Conservation (phyloP, 805 yeast genomes). For the Torulaspora gathmanii region DNA sequence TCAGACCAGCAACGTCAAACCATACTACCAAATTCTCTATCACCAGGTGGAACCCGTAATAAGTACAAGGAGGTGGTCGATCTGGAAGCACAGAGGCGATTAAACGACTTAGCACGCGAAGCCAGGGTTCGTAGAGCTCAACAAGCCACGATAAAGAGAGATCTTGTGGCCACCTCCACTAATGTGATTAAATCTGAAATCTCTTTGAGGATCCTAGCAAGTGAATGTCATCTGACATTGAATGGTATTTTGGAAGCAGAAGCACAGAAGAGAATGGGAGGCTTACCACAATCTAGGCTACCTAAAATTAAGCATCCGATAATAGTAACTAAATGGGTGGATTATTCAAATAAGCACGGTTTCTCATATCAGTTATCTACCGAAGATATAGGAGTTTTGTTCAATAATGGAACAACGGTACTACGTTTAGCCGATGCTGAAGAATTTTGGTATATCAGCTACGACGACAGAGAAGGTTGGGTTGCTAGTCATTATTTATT, state of each 20-base stretch:
- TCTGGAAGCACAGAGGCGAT: slow-evolving; percentile 33
- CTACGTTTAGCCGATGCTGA: slow-evolving; percentile 62
- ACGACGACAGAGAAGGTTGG: slow-evolving; percentile 50
- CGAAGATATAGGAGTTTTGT: slow-evolving; percentile 84
- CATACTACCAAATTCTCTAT: slow-evolving; percentile 79
- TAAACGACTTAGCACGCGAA: slow-evolving; percentile 35
- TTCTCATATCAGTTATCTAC: slow-evolving; percentile 88
- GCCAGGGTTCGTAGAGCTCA: slow-evolving; percentile 36
- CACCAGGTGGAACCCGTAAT: slow-evolving; percentile 86
- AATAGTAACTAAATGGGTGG: slow-evolving; percentile 94
- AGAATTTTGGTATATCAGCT: slow-evolving; percentile 59
- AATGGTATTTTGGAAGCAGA: slow-evolving; percentile 44
- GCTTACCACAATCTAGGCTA: slow-evolving; percentile 31
- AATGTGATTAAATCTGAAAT: slow-evolving; percentile 37
- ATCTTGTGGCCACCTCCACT: slow-evolving; percentile 35
- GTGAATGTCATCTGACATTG: slow-evolving; percentile 44
- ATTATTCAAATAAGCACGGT: slow-evolving; percentile 92
- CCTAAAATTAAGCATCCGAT: slow-evolving; percentile 48
- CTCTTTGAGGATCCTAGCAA: slow-evolving; percentile 38
- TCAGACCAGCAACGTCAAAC: slow-evolving; percentile 37
- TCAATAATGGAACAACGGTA: slow-evolving; percentile 79
- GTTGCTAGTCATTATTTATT: slow-evolving; percentile 45
- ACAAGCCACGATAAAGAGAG: slow-evolving; percentile 31
- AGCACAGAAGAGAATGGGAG: slow-evolving; percentile 42
- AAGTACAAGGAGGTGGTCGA: slow-evolving; percentile 74